phyloP scores from a whole-genome alignment of 345 rosid genomes.

The Jatropha curcas region DNA sequence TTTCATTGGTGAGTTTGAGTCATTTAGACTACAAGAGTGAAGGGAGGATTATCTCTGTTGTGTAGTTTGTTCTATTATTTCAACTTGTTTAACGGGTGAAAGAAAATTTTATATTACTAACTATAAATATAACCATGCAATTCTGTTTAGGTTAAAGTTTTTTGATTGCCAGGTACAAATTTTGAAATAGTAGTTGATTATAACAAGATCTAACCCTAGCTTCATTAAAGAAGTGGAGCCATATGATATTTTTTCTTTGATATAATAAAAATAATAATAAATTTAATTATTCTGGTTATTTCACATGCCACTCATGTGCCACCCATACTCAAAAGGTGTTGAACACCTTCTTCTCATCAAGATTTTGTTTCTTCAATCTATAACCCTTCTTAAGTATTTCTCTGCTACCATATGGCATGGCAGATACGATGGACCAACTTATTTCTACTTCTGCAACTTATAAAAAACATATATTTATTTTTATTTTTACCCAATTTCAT shows the following conservation, averaged over 20 bases:
- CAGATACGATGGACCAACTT: conserved; percentile 12
- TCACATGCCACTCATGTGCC: conserved; percentile 15
- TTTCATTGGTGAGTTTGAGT: no score
- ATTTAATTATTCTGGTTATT: not conserved
- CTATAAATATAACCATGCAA: no score
- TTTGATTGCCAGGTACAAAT: not conserved
- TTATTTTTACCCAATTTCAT: no score
- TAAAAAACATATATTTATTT: not conserved
- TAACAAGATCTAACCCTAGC: not conserved
- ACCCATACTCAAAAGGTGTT: conserved; percentile 6
- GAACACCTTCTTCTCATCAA: not conserved
- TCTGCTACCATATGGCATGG: conserved; percentile 7
- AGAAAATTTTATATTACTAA: no score
- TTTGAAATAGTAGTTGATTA: not conserved
- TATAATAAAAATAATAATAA: not conserved
- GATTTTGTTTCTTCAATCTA: not conserved
- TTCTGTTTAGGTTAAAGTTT: no score
- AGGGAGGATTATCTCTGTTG: no score
- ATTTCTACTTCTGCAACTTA: not conserved
- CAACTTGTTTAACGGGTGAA: no score
- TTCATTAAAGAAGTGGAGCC: not conserved
- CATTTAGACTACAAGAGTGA: no score
- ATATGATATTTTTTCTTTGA: not conserved
- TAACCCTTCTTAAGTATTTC: not conserved
- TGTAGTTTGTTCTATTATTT: no score